These are phyloP conservation scores for Laguncularia racemosa DNA, from an alignment of 345 rosid species.

Conservation along the genomic window DNA sequence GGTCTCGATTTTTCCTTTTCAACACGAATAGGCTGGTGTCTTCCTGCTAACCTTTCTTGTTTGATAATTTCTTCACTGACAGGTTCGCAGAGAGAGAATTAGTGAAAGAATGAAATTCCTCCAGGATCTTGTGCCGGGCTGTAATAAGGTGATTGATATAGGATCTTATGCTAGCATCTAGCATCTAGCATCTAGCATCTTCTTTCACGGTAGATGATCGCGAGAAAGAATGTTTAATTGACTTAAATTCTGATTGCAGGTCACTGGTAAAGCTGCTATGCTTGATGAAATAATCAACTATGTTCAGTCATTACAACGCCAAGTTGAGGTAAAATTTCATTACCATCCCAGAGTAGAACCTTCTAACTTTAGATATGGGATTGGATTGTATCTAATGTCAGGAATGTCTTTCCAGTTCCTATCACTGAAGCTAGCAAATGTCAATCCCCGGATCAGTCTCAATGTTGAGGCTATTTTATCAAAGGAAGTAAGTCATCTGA, in stretches of 20 bases:
- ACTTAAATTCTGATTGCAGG: constrained; percentile 18
- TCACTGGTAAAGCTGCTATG: constrained; percentile 77
- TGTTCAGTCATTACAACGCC: constrained; percentile 83
- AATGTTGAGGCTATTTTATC: constrained; percentile 41
- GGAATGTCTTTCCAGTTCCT: constrained; percentile 43
- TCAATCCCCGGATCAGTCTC: constrained; percentile 58
- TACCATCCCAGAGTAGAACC: neutral
- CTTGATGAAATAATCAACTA: constrained; percentile 86
- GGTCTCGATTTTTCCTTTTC: neutral
- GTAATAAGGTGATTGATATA: constrained; percentile 35
- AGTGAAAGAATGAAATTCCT: constrained; percentile 86
- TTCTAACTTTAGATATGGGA: neutral
- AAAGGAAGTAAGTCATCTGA: constrained; percentile 34
- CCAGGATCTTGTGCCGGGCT: constrained; percentile 86
- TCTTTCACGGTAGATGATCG: neutral
- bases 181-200: too few relatives aligned
- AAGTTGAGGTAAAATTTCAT: constrained; percentile 68
- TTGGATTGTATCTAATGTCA: neutral
- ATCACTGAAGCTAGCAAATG: constrained; percentile 77
- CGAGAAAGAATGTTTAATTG: neutral
- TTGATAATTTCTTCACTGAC: neutral
- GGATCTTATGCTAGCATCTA: neutral
- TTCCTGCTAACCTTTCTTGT: neutral
- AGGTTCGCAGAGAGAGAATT: constrained; percentile 84
- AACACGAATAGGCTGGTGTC: neutral